These are phyloP conservation scores for Colletotrichum sp. DNA, from an alignment of 2,329 filamentous ascomycete species.

Conservation along the genomic window DNA sequence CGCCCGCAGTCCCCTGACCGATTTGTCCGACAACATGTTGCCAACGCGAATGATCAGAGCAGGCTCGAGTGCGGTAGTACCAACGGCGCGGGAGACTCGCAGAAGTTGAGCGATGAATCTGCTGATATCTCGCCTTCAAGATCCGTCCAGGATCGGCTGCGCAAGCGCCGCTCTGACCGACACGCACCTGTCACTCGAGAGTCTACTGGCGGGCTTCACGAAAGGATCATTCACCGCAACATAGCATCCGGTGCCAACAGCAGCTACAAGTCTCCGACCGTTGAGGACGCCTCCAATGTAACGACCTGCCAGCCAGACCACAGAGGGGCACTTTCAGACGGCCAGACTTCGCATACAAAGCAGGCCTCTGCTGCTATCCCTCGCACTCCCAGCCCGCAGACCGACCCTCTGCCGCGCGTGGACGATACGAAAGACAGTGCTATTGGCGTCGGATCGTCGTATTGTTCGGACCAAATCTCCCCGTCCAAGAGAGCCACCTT, in stretches of 20 bases:
- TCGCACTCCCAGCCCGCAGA: background rate
- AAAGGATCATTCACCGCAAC: background rate
- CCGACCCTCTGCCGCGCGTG: background rate
- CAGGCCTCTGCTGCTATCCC: background rate
- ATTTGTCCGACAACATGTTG: background rate
- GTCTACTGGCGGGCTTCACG: background rate
- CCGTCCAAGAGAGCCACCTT: constrained; percentile 8
- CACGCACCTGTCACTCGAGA: background rate
- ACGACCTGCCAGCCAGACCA: no score
- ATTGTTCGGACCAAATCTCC: background rate
- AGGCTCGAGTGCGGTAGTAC: background rate
- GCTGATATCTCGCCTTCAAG: background rate
- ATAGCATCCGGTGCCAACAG: background rate
- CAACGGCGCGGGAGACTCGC: background rate
- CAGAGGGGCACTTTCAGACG: background rate
- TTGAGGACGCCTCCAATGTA: background rate
- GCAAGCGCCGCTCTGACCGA: background rate
- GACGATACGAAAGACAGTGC: background rate
- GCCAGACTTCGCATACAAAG: no score
- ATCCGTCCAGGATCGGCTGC: background rate
- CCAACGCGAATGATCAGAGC: background rate
- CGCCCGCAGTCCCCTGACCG: background rate
- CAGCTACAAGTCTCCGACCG: background rate
- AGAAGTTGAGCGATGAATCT: background rate
- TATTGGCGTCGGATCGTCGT: background rate